Percentiles rank a stretch among this genome's conserved stretches.
Conservation (phyloP, 73 alveolate species). For the Blepharisma stoltei region DNA sequence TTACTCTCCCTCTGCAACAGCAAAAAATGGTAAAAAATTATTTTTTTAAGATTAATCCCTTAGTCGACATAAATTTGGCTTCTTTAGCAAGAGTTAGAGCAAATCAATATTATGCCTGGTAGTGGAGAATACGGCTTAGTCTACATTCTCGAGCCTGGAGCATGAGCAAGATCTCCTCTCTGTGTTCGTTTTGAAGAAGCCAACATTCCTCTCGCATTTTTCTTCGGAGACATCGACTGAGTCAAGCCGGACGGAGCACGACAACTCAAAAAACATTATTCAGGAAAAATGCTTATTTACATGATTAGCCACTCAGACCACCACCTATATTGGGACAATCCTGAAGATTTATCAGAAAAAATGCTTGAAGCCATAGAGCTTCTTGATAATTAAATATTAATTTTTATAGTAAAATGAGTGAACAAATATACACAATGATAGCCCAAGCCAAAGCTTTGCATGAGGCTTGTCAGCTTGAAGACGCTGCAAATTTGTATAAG, state of each 20-base stretch:
- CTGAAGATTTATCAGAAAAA: constrained; percentile 23
- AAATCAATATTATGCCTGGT: constrained; percentile 12
- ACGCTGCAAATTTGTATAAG: neutral
- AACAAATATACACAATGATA: too few relatives aligned
- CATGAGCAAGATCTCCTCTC: neutral
- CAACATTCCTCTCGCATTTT: constrained; percentile 31
- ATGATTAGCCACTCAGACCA: constrained; percentile 48
- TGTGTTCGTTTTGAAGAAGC: neutral
- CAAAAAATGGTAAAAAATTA: too few relatives aligned
- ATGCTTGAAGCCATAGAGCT: constrained; percentile 15
- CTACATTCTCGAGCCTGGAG: constrained; percentile 17
- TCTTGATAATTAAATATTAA: neutral
- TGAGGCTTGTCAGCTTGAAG: constrained; percentile 6
- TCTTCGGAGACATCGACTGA: constrained; percentile 47
- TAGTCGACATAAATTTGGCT: too few relatives aligned
- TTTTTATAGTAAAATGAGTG: too few relatives aligned
- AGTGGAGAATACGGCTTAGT: neutral
- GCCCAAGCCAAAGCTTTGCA: neutral
- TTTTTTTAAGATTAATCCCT: too few relatives aligned
- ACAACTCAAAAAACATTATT: neutral
- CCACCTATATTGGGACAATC: constrained; percentile 58
- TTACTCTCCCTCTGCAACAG: too few relatives aligned
- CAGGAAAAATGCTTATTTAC: neutral
- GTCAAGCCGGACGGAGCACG: constrained; percentile 20
- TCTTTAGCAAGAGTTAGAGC: too few relatives aligned